Evolutionary conservation across 2,329 filamentous ascomycete species (phyloP), one percentile per base, ranked within the genome.

Genomic region (Madurella fahalii): DNA sequence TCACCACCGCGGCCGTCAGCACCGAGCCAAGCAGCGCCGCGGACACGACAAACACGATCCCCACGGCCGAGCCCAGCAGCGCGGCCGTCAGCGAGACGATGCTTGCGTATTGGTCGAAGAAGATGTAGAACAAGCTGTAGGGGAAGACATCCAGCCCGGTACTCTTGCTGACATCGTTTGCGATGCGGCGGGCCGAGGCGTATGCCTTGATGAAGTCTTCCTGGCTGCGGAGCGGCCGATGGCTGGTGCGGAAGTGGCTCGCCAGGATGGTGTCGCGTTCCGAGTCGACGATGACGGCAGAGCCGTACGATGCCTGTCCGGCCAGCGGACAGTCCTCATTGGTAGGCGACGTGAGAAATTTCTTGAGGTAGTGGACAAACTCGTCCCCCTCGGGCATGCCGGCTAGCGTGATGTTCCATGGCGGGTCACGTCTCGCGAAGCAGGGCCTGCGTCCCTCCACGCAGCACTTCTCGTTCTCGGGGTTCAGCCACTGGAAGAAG

Each of bases 51-150:
- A 96, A 87, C 56, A 97, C 95, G 61, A 96, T 89, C 25, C 81
- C 89, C 13, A 97, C 77, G 0, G 91, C 93, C 3, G 89, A 87
- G 40, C 87, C 87, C 31, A 99, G 81, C 1, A 99, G 82, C 0
- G 86, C 83, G 1, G 81, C 86, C 0, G 93, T 92, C 4, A 97
- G 79, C 11, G 81, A 79, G 17, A 95, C 84, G 58, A 99, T 97
- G 54, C 82, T 83, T 5, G 90, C 81, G 67, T 99, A 99, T 69
- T 97, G 94, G 68, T 99, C 94, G 69, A 99, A 99, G 81, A 97
- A 99, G 69, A 99, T 92, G 75, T 99, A 99, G 70, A 96, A 96
- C 57, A 96, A 86, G 63, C 90, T 95, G 75, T 99, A 99, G 0
- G 94, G 90, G 78, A 99, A 99, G 2, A 99, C 86, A 20, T 94